Conservation (phyloP, 371 early-diverging fungal species). For the Mucor plumbeus region DNA sequence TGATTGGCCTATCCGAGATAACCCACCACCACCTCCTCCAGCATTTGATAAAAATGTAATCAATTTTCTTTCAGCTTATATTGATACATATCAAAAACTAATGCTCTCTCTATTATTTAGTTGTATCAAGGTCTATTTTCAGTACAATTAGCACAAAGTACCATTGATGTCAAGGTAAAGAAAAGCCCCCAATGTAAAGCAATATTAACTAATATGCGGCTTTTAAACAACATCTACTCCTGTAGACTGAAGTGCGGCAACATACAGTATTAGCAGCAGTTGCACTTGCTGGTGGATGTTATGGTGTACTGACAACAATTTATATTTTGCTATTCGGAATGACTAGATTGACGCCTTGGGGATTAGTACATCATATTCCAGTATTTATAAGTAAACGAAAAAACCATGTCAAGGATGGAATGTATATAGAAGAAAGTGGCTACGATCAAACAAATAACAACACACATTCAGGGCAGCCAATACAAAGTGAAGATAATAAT, state of each 20-base stretch:
- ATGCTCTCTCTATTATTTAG: conserved; percentile 10
- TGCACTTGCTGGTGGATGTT: conserved; percentile 50
- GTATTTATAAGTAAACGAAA: conserved; percentile 26
- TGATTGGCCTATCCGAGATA: conserved; percentile 38
- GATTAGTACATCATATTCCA: conserved; percentile 43
- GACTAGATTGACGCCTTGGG: conserved; percentile 50
- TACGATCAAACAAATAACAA: background rate
- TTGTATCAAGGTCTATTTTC: conserved; percentile 40
- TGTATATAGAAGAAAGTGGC: background rate
- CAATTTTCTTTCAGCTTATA: background rate
- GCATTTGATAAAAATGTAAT: conserved; percentile 19
- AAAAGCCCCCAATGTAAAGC: background rate
- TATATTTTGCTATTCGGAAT: conserved; percentile 52
- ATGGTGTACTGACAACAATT: conserved; percentile 43
- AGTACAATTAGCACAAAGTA: conserved; percentile 38
- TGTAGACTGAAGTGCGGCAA: conserved; percentile 45
- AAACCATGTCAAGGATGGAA: conserved; percentile 1
- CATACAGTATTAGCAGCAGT: conserved; percentile 44
- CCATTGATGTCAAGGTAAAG: conserved; percentile 41
- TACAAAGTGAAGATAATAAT: background rate
- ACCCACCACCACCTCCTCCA: background rate
- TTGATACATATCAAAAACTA: background rate
- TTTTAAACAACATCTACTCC: background rate
- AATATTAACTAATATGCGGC: background rate
- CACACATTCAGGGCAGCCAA: background rate